Base-by-base conservation (phyloP, 1,284 basidiomycete genomes). In the Malassezia japonica region DNA sequence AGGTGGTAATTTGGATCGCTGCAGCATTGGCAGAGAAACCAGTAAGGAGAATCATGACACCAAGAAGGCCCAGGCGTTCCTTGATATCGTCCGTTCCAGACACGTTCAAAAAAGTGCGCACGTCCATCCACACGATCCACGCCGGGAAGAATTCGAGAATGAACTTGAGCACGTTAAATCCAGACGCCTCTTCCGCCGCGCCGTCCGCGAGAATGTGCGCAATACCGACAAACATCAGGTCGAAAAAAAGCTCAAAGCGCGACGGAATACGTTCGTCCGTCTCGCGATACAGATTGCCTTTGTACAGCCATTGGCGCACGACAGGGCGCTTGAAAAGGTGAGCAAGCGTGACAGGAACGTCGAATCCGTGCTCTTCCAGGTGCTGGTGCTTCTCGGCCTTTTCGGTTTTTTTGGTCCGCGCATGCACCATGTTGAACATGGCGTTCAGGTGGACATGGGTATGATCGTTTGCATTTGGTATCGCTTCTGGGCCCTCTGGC, bases 201-300 rank as follows among this genome's bases (percentile, higher is more conserved):
- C 60, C 60, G 27, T 70, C 66, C 2, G 67, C 64, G 0, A 67
- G 55, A 1, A 59, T 40, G 31, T 68, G 65, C 9, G 63, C 60
- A n/a, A 68, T 53, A 13, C 64, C 66, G 39, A 67, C 65, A 36
- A 71, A 63, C 54, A 65, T 61, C 18, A 70, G 56, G 46, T 73
- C 72, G 27, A 71, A 73, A 31, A 74, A 71, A 15, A 74, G 64
- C 46, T 74, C 72, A 42, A 70, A 69, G 23, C 69, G 64, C 9
- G 57, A 59, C 1, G 70, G 61, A 23, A 64, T 56, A 10, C 72
- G 58, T 36, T 68, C 66, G 50, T 61, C 61, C 18, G 53, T 56
- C 38, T 74, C 72, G 25, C 66, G 56, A 43, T 64, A 73, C 37
- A 72, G 48, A 41, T 65, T 56, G 32, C 62, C 65, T 27, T 64